These are phyloP conservation scores for Thermoascus crustaceus DNA, from an alignment of 2,329 filamentous ascomycete genomes.

Conservation along the genomic window DNA sequence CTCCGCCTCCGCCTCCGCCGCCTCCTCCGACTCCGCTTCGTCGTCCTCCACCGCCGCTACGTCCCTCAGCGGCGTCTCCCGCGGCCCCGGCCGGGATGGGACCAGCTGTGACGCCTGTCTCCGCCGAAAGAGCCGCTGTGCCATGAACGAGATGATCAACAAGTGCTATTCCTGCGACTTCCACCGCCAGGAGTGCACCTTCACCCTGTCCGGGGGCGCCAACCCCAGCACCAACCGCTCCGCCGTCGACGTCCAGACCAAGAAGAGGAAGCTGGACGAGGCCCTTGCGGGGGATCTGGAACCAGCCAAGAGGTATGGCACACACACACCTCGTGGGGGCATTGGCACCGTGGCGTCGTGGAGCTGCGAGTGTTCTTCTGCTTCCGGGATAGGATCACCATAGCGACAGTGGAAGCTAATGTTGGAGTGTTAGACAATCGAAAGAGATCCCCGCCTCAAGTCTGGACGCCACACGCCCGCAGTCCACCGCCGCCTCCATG, in stretches of 20 bases:
- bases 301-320: slow-evolving; percentile 29
- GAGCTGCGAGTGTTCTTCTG: background rate
- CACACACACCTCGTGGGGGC: background rate
- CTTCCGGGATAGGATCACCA: background rate
- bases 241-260: slow-evolving; percentile 18
- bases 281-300: slow-evolving; percentile 18
- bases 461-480: slow-evolving; percentile 13
- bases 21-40: slow-evolving; percentile 13
- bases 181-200: slow-evolving; percentile 38
- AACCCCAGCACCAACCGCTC: slow-evolving; percentile 10
- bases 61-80: slow-evolving; percentile 16
- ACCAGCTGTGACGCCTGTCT: slow-evolving; percentile 36
- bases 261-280: slow-evolving; percentile 35
- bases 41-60: slow-evolving; percentile 13
- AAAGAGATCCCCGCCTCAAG: slow-evolving; percentile 15
- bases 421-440: slow-evolving; percentile 15
- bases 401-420: slow-evolving; percentile 1
- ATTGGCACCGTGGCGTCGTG: background rate
- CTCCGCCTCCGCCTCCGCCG: slow-evolving; percentile 15
- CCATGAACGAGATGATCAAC: slow-evolving; percentile 36
- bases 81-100: slow-evolving; percentile 27
- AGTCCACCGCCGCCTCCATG: slow-evolving; percentile 8
- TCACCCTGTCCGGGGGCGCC: slow-evolving; percentile 21
- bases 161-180: slow-evolving; percentile 39
- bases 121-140: slow-evolving; percentile 35